Base-by-base conservation (phyloP, 805 yeast genomes). In the Ogataea nakhonphanomensis region DNA sequence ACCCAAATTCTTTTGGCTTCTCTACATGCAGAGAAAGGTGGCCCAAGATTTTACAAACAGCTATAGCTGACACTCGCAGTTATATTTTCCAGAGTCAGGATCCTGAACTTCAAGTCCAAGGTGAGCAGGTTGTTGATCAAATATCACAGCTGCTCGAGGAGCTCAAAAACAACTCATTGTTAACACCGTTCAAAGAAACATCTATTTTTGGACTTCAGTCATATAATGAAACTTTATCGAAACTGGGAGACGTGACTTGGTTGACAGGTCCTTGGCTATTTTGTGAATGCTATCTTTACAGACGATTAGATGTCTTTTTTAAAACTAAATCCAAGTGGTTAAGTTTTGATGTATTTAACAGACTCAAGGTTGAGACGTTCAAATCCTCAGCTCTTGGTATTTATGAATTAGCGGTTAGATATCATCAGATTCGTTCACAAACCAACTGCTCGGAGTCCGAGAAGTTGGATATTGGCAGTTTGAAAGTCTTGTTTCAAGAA, bases 231-330 rank as follows among this genome's bases (percentile, higher is more conserved):
- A 71, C 74, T 25, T 64, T 80, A 51, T 57, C 53, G 17, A 48
- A 56, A 20, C 51, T 66, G 33, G 62, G 59, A 25, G 54, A 59
- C 8, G 54, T 72, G 37, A 76, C 84, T 11, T 93, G 97, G 97
- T 65, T 69, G 33, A 71, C 81, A 7, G 95, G 91, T 1, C 96
- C 95, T 13, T 93, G 99, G 99, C 67, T 93, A 39, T 83, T 73
- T 55, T 68, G 84, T 30, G 99, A 95, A 62, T 83, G 96, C 61
- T 81, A 83, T 57, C 59, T 93, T 43, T 93, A 93, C 65, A 78
- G 95, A 44, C 61, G 70, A 45, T 64, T 85, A 40, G 75, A 83
- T 54, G 51, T 55, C 1, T 57, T 61, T 26, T 69, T 81, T 53
- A 61, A 65, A 32, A 52, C 55, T 2, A 65, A 61, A 30, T 43